Percentiles rank a stretch among this genome's conserved stretches.
Evolutionary conservation across 768 basidiomycete species (phyloP).

Genomic region (Daedalea quercina): DNA sequence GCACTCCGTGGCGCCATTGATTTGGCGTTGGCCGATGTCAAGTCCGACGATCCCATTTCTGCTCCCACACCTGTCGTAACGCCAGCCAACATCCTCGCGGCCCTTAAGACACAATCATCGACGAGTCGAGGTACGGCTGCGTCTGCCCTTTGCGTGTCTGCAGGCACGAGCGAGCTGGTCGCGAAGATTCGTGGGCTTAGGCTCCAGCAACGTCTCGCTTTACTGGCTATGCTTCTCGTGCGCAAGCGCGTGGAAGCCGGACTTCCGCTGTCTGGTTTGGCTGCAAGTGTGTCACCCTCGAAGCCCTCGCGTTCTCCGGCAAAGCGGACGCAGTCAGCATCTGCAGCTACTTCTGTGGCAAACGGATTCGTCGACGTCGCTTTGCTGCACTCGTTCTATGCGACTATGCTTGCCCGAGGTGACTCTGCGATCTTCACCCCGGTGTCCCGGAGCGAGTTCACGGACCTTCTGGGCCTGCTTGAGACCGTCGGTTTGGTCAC

Average conservation of each 20-base stretch:
- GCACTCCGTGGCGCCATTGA: constrained; percentile 79
- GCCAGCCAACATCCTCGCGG: constrained; percentile 63
- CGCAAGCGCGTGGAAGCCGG: constrained; percentile 54
- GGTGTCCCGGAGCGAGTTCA: constrained; percentile 72
- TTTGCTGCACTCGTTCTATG: constrained; percentile 62
- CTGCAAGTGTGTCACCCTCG: constrained; percentile 21
- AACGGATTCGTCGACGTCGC: constrained; percentile 44
- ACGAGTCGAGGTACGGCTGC: constrained; percentile 26
- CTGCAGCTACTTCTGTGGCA: constrained; percentile 16
- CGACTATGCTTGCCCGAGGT: constrained; percentile 46
- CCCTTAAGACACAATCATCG: constrained; percentile 58
- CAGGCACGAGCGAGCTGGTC: constrained; percentile 49
- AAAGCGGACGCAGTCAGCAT: constrained; percentile 43
- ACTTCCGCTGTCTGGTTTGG: constrained; percentile 40
- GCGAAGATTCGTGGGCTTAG: constrained; percentile 63
- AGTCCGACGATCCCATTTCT: constrained; percentile 12
- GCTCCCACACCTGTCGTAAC: constrained; percentile 39
- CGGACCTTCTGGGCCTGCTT: constrained; percentile 61
- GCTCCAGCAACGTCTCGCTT: constrained; percentile 65
- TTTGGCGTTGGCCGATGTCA: constrained; percentile 33
- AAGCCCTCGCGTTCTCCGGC: constrained; percentile 33
- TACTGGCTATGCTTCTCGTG: constrained; percentile 59
- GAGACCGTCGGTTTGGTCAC: constrained; percentile 67
- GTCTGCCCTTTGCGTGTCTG: constrained; percentile 19
- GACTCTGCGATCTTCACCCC: constrained; percentile 50